Evolutionary conservation across 1,284 basidiomycete genomes (phyloP).

Genomic region (Xerocomus minutiporus): DNA sequence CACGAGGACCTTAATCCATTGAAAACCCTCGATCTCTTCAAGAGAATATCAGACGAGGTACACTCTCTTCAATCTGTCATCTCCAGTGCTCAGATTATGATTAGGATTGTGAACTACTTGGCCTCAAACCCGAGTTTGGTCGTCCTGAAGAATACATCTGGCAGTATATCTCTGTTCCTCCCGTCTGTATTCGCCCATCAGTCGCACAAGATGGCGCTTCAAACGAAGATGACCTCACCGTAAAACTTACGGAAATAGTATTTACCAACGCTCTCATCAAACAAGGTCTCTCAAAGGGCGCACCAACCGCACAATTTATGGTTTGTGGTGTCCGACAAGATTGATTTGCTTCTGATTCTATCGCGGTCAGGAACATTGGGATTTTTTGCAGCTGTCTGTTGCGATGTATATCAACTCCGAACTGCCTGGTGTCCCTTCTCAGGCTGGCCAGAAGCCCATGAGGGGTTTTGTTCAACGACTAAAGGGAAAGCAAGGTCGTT

Average conservation of each 20-base stretch:
- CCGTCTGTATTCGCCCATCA: constrained; percentile 95
- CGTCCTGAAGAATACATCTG: constrained; percentile 97
- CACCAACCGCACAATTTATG: constrained; percentile 87
- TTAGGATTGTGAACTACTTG: constrained; percentile 92
- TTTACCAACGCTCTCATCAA: constrained; percentile 94
- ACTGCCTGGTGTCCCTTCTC: constrained; percentile 85
- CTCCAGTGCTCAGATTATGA: background rate
- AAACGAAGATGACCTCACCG: constrained; percentile 98
- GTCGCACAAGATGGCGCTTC: constrained; percentile 96
- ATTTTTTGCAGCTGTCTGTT: constrained; percentile 90
- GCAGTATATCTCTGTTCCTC: constrained; percentile 99
- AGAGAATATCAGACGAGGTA: constrained; percentile 88
- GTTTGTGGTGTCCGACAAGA: constrained; percentile 38
- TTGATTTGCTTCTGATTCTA: constrained; percentile 8
- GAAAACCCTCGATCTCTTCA: constrained; percentile 91
- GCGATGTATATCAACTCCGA: constrained; percentile 99
- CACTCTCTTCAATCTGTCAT: background rate
- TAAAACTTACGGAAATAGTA: constrained; percentile 96
- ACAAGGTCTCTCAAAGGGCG: constrained; percentile 83
- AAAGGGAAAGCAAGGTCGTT: constrained; percentile 98
- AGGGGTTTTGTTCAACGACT: constrained; percentile 97
- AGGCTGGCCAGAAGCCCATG: constrained; percentile 85
- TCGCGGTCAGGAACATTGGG: constrained; percentile 86
- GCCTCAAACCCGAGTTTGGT: constrained; percentile 84
- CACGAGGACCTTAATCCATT: constrained; percentile 95